Evolutionary conservation across 306 rosid genomes (phyloP), one percentile per base, ranked within the genome.

Genomic region (Vigna mungo): DNA sequence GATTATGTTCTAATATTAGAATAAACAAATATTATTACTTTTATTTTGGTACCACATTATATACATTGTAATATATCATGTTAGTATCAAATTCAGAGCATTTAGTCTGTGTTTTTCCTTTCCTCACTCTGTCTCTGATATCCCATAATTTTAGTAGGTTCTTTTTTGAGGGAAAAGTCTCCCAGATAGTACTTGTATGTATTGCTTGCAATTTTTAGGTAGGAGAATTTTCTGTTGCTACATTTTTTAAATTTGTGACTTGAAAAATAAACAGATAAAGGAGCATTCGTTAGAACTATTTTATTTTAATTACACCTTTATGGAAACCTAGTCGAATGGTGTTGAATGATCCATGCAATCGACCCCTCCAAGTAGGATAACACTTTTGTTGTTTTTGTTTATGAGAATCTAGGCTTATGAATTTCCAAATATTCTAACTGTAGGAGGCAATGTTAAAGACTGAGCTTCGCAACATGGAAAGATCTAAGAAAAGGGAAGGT

Each of bases 401-500:
- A 18, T 59, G 51, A 8, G 55, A 56, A 74, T 54, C 65, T n/a
- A 52, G 58, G 25, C 78, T 55, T 18, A 62, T 44, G 56, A 52
- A 72, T 46, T 80, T 66, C 27, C 80, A 64, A 71, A 69, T 73
- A 21, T 84, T 75, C 41, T 83, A 76, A 68, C 62, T 73, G 76
- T 17, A 96, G 98, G 90, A 90, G 81, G 87, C 92, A 77, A 88
- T 92, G 91, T 74, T 96, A 77, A 92, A 95, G 84, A 47, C 86
- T 51, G 99, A 95, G 80, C 76, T 95, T 68, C 97, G 99, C 23
- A 72, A 84, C 81, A 75, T 89, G 91, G 99, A 95, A 61, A 88
- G 99, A 86, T 18, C 84, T 23, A 84, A 92, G 82, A 95, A 89
- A 86, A 89, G 99, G 92, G 99, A 95, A 76, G 97, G 99, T 4